A percentile compares a stretch with the other conserved stretches of the same genome.
phyloP scores from a whole-genome alignment of 305 asterid species.

The Fraxinus platypoda region DNA sequence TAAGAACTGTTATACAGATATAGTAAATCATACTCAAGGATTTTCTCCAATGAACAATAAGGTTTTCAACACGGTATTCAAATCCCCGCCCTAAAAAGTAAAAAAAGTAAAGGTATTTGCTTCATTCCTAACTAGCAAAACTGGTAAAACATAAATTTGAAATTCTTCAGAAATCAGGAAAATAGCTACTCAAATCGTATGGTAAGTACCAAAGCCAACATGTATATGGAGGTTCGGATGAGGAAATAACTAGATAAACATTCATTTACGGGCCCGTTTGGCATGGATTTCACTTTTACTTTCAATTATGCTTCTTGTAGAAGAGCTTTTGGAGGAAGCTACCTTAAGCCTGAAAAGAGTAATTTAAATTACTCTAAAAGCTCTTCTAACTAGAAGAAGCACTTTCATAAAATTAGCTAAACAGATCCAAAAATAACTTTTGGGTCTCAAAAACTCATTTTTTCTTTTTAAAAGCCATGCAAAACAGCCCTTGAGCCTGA shows the following conservation, averaged over 20 bases:
- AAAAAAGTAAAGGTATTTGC: neutral
- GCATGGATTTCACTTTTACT: too few species aligned
- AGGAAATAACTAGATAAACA: neutral
- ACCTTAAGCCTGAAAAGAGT: too few species aligned
- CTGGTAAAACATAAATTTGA: neutral
- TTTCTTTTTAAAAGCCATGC: too few species aligned
- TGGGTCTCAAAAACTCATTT: too few species aligned
- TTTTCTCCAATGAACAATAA: neutral
- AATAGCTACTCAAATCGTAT: neutral
- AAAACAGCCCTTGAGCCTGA: neutral
- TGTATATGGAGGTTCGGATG: neutral
- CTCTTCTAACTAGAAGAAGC: too few species aligned
- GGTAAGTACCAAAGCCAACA: constrained; percentile 5
- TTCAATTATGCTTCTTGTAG: too few species aligned
- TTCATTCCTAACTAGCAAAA: neutral
- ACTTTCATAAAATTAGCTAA: too few species aligned
- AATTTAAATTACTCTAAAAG: too few species aligned
- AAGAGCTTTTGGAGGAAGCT: too few species aligned
- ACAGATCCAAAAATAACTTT: too few species aligned
- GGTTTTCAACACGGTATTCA: neutral
- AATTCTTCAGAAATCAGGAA: neutral
- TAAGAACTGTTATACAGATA: neutral
- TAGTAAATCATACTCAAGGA: neutral
- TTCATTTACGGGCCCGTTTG: neutral
- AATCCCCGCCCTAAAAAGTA: neutral